Base-by-base conservation (phyloP, 2,329 filamentous ascomycete genomes). In the Tetracladium maxilliforme region DNA sequence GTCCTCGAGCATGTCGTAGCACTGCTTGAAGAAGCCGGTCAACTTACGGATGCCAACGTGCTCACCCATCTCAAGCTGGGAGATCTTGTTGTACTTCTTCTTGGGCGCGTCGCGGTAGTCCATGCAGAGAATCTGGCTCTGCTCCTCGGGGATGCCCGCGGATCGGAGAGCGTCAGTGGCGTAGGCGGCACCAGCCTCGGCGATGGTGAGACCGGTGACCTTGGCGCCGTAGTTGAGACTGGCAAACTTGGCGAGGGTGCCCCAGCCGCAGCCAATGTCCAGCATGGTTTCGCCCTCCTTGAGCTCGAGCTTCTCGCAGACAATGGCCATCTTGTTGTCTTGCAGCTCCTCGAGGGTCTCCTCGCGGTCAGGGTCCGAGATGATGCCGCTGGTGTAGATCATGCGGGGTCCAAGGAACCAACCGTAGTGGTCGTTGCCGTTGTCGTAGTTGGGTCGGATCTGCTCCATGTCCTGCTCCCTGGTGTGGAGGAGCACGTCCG, bases 1-100 rank as follows among this genome's bases (percentile, higher is more conserved):
- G 35, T 79, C 73, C 25, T 78, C 70, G 27, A 79, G 61, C 71
- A 78, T 76, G 36, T 73, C 64, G 41, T 76, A 60, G 17, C 76
- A 69, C 44, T 79, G 73, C 28, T 54, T 55, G 35, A 72, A 49
- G 54, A 79, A 79, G 27, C 54, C 56, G 30, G 53, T 49, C 38
- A 79, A 67, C 46, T 76, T 67, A 30, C 71, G 68, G 24, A 79
- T 70, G 52, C 73, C 74, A 32, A 79, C 73, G 48, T 79, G 74
- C 51, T 79, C 73, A 23, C 70, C 72, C 74, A 79, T 79, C 42
- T 79, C 74, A 23, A 79, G 60, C 47, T 70, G 77, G 31, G 71
- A 77, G 37, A 79, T 78, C 48, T 76, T 74, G 48, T 75, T 64
- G 52, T 72, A 79, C 19, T 61, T 60, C 30, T 67, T 66, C 22